Percentiles rank a stretch among this genome's conserved stretches.
Evolutionary conservation across 208 protist species (phyloP).

Genomic region (Wallacemonas rigidus): DNA sequence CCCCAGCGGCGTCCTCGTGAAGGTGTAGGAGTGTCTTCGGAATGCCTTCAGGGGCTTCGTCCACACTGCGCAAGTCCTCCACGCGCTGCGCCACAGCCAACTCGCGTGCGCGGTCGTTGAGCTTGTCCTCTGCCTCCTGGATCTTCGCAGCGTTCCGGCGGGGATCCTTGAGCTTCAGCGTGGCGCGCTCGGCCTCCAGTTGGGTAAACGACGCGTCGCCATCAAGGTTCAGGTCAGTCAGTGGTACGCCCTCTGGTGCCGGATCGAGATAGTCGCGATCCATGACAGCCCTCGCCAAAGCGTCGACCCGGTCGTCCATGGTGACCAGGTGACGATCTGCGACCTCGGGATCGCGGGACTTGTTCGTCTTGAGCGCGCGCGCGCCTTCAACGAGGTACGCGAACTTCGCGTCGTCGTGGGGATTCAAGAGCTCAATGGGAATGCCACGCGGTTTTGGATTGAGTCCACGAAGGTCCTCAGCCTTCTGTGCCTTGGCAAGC

Average conservation of each 20-base stretch:
- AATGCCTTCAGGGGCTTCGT: conserved; percentile 40
- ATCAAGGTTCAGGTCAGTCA: conserved; percentile 63
- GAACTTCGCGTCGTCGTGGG: conserved; percentile 62
- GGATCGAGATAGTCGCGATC: conserved; percentile 65
- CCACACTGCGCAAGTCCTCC: conserved; percentile 44
- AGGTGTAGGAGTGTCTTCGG: conserved; percentile 47
- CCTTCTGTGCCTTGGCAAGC: conserved; percentile 52
- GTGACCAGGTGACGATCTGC: conserved; percentile 25
- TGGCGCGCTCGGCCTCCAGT: conserved; percentile 53
- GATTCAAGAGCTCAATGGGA: conserved; percentile 55
- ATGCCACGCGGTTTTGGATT: conserved; percentile 44
- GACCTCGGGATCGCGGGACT: conserved; percentile 26
- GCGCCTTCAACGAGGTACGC: conserved; percentile 34
- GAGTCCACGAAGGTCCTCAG: conserved; percentile 53
- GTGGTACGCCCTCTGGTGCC: conserved; percentile 61
- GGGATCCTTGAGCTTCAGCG: conserved; percentile 44
- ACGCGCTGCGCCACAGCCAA: conserved; percentile 51
- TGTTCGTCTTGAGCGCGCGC: conserved; percentile 40
- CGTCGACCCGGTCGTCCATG: conserved; percentile 53
- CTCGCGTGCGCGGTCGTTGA: conserved; percentile 67
- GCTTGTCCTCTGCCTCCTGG: conserved; percentile 32
- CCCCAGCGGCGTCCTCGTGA: conserved; percentile 40
- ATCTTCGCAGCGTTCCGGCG: conserved; percentile 39
- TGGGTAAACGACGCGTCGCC: conserved; percentile 54
- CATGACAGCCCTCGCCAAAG: conserved; percentile 47